Evolutionary conservation across 179 eudicot species (phyloP), one percentile per base, ranked within the genome.

Genomic region (Vitellaria paradoxa): DNA sequence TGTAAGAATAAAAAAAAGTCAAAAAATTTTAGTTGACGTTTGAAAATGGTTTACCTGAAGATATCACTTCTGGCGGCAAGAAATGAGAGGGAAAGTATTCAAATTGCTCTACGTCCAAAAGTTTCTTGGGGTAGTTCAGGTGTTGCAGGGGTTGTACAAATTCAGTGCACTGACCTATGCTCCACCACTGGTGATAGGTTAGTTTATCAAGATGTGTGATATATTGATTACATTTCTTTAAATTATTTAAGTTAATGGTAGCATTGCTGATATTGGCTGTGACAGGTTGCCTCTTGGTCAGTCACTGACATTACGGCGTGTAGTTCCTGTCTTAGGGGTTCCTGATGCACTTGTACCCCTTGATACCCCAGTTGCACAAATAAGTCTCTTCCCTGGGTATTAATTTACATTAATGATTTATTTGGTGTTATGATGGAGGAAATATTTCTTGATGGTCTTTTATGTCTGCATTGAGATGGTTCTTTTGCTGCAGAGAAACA

Each of bases 301-400:
- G 79, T 91, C 99, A 26, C 37, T 93, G 69, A 88, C 84, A 75
- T 61, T 96, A 74, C 84, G 96, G 76, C 93, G 92, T 68, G 99
- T 96, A 76, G 95, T 88, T 59, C 92, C 99, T 45, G 75, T 96
- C 73, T 87, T 96, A 79, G 99, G 99, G 21, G 96, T 96, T 79
- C 99, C 99, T 37, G 99, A 96, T 96, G 99, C 99, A 76, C 99
- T 96, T 79, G 97, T 96, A 72, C 98, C 98, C 60, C 92, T 96
- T 87, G 90, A 93, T 78, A 73, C 88, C 76, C 98, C 99, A 70
- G 76, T 79, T 74, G 84, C 86, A 21, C 96, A 87, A 52, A 80
- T 93, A 72, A 88, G 68, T 85, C 80, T 96, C 77, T 81, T 75
- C 80, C 90, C 99, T 52, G 97, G 99, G 99, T 96, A 96, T 72